Conservation (phyloP, 345 rosid genomes). For the Syzygium aqueum region DNA sequence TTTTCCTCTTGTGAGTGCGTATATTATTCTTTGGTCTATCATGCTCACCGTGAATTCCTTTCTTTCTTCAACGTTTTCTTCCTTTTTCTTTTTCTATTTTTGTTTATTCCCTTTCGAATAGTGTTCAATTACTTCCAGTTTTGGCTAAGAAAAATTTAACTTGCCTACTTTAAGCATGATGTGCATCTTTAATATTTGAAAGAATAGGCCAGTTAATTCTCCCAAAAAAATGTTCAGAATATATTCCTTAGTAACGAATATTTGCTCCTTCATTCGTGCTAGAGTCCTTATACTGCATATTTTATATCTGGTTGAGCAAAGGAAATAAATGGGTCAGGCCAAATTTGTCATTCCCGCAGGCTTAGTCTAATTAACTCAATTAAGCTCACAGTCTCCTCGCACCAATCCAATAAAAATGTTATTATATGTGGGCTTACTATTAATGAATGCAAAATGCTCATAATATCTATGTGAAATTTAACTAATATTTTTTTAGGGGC, state of each 20-base stretch:
- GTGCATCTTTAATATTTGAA: too few relatives aligned
- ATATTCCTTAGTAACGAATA: neutral
- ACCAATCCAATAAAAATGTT: neutral
- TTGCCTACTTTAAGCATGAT: too few relatives aligned
- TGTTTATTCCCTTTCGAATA: fast-evolving
- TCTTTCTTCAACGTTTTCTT: neutral
- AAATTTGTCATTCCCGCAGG: fast-evolving
- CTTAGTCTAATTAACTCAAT: neutral
- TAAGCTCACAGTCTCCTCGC: neutral
- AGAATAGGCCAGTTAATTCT: too few relatives aligned
- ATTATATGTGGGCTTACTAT: neutral
- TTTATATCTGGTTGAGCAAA: neutral
- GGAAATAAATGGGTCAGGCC: neutral
- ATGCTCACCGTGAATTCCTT: neutral
- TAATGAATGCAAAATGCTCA: neutral
- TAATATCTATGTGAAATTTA: fast-evolving
- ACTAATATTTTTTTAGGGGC: neutral
- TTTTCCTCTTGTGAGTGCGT: too few relatives aligned
- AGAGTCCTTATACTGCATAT: fast-evolving
- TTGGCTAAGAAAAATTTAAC: too few relatives aligned
- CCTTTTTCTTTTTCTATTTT: too few relatives aligned
- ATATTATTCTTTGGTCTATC: too few relatives aligned
- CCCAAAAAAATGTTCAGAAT: neutral
- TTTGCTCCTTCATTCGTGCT: neutral
- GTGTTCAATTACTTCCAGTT: neutral